Evolutionary conservation across 2,329 filamentous ascomycete genomes (phyloP), one percentile per base, ranked within the genome.

Genomic region (Penicillium fuscoglaucum): DNA sequence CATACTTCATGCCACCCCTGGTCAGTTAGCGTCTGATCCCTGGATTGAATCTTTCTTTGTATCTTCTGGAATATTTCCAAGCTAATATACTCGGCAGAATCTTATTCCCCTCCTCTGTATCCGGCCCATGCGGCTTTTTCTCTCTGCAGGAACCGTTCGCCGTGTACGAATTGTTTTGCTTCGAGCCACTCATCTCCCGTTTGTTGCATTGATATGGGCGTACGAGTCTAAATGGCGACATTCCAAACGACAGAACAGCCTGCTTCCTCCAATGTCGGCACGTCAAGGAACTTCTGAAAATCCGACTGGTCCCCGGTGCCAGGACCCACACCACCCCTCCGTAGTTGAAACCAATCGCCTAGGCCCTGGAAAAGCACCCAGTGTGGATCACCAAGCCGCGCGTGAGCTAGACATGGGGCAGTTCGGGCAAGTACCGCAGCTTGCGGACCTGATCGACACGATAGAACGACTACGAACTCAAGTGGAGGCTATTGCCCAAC

Each of bases 181-280:
- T 58, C 84, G 84, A 69, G 79, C 79, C 50, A 86, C 84, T 2
- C 84, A 87, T 71, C 71, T 81, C 47, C 84, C 84, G 15, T 82
- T 83, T 64, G 82, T 87, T 52, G 79, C 75, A 40, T 71, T 83
- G 52, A 86, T 87, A 55, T 81, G 82, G 76, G 72, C 75, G n/a
- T 87, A 83, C 68, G 84, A 78, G 65, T 69, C 71, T 55, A 73
- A 70, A 57, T 70, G 69, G 61, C 70, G 66, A 35, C 55, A 52
- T 26, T 39, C 52, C 13, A 57, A 56, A 45, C 57, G 44, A 40
- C 51, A 47, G 10, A 59, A 35, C 21, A 70, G 55, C 39, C 65
- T 64, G 21, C 59, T 61, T 28, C 62, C 65, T n/a, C 64, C 69
- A 37, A 63, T 64, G 15, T 61, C 60, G 31, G 59, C 62, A 33